These are phyloP conservation scores for Scutellaria minor DNA, from an alignment of 257 asterid species.

Conservation along the genomic window DNA sequence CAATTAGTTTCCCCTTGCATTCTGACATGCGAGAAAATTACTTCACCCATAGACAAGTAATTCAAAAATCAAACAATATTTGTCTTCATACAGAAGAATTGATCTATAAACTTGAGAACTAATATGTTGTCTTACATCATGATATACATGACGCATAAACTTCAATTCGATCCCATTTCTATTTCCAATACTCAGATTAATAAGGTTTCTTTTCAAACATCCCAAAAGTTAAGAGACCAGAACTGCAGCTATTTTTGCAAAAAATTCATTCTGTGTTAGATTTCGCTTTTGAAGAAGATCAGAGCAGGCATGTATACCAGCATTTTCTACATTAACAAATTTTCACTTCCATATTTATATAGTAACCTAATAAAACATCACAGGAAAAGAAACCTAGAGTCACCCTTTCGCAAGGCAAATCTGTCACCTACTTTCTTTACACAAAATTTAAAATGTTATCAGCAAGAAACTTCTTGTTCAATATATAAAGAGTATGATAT, in stretches of 20 bases:
- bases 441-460: constrained; percentile 5
- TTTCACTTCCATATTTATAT: not conserved
- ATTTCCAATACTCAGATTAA: not conserved
- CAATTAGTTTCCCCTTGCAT: not conserved
- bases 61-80: not conserved
- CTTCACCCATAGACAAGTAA: not conserved
- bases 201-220: constrained; percentile 4
- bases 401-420: not conserved
- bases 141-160: not conserved
- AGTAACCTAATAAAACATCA: not conserved
- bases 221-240: constrained; percentile 2
- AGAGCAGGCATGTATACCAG: constrained; percentile 1
- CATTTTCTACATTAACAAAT: not conserved
- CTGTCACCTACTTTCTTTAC: not conserved
- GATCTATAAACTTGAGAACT: constrained; percentile 13
- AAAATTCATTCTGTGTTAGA: not conserved
- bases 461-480: not conserved
- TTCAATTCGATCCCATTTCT: not conserved
- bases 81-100: constrained; percentile 1
- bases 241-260: not conserved
- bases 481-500: not conserved
- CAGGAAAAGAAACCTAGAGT: not conserved
- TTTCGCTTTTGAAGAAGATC: constrained; percentile 6
- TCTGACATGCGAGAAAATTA: not conserved
- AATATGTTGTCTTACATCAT: constrained; percentile 22